Conservation (phyloP, 768 basidiomycete genomes). For the Hygrophoropsis aurantiaca region DNA sequence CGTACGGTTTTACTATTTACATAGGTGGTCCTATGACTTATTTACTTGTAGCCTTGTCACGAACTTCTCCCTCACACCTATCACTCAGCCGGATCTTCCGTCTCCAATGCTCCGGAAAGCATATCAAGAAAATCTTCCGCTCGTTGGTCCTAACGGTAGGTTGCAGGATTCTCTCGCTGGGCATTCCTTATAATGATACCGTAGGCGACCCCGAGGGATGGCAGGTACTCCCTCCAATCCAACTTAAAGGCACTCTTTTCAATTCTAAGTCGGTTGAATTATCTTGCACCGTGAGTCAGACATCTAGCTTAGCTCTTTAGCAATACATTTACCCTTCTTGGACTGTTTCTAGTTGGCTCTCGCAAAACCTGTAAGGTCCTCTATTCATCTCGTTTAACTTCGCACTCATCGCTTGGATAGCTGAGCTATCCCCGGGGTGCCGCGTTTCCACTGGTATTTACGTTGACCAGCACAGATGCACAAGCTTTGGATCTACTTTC, state of each 20-base stretch:
- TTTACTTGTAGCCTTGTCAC: constrained; percentile 27
- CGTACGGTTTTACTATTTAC: constrained; percentile 29
- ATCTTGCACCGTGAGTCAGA: constrained; percentile 30
- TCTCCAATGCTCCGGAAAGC: constrained; percentile 37
- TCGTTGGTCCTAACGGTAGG: constrained; percentile 35
- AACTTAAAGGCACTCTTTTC: constrained; percentile 35
- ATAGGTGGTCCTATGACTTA: background rate
- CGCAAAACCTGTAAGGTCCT: constrained; percentile 44
- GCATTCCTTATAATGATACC: background rate
- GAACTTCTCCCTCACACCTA: constrained; percentile 32
- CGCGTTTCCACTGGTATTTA: constrained; percentile 50
- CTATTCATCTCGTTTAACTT: background rate
- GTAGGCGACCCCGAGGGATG: constrained; percentile 40
- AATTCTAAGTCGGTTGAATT: constrained; percentile 27
- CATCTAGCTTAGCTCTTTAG: background rate
- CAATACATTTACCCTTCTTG: background rate
- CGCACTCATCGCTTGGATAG: constrained; percentile 26
- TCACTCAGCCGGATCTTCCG: constrained; percentile 32
- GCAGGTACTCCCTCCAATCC: constrained; percentile 32
- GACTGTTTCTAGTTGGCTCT: constrained; percentile 43
- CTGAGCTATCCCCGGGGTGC: constrained; percentile 51
- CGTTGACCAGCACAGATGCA: constrained; percentile 41
- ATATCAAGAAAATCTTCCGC: constrained; percentile 29
- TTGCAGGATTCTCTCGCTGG: background rate
- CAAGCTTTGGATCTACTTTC: constrained; percentile 53